phyloP scores from a whole-genome alignment of 1,284 basidiomycete species.

The Ustilago bromivora region DNA sequence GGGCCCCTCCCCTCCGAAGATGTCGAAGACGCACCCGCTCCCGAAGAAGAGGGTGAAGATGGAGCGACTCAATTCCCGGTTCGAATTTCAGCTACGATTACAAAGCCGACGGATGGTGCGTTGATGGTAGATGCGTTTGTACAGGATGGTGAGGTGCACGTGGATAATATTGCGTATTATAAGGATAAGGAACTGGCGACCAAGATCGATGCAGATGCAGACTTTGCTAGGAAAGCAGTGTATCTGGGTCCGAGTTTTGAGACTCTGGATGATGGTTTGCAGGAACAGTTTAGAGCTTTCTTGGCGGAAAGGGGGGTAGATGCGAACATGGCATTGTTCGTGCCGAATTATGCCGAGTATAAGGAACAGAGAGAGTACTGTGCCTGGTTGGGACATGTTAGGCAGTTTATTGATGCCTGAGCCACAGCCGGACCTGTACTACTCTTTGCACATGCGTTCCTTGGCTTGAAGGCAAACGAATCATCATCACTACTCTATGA shows the following conservation, averaged over 20 bases:
- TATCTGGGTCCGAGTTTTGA: conserved; percentile 96
- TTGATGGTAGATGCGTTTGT: conserved; percentile 66
- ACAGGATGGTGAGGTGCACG: conserved; percentile 80
- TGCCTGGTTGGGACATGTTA: conserved; percentile 85
- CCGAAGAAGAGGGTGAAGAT: conserved; percentile 59
- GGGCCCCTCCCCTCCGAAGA: conserved; percentile 69
- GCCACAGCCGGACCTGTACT: neutral
- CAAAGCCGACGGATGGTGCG: conserved; percentile 76
- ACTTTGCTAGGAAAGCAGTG: conserved; percentile 89
- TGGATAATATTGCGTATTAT: conserved; percentile 92
- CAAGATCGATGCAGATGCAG: conserved; percentile 85
- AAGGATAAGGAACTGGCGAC: conserved; percentile 79
- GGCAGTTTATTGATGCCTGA: conserved; percentile 80
- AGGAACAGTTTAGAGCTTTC: conserved; percentile 86
- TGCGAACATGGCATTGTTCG: conserved; percentile 76
- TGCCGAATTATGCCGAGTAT: conserved; percentile 68
- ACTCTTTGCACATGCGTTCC: neutral
- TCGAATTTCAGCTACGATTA: conserved; percentile 83
- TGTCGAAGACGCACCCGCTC: conserved; percentile 59
- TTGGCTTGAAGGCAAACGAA: too few relatives aligned
- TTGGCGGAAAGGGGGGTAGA: conserved; percentile 88
- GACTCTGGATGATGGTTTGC: conserved; percentile 85
- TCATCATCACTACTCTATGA: neutral
- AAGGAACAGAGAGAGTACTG: conserved; percentile 79
- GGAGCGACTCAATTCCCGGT: conserved; percentile 74